Evolutionary conservation across 2,329 filamentous ascomycete genomes (phyloP), one percentile per base, ranked within the genome.

Genomic region (Alternaria novae-zelandiae): DNA sequence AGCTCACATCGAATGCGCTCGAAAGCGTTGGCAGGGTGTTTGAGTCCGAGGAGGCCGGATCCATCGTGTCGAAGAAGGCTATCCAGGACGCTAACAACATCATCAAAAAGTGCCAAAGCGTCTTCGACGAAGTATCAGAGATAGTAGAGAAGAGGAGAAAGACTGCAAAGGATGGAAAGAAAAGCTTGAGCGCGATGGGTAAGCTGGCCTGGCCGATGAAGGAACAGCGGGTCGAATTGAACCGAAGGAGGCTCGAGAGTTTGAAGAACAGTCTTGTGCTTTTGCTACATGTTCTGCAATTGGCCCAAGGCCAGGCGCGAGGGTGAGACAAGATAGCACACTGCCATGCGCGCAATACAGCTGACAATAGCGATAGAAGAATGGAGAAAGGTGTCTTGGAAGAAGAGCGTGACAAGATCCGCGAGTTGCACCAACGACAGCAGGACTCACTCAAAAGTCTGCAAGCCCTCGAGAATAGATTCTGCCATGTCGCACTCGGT

Each of bases 191-290:
- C 17, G 36, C 65, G 10, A 50, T 66, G 43, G 73, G 66, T 2
- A 74, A 67, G 64, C 44, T 73, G 10, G 32, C 67, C 4, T 76
- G 74, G 71, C 70, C 72, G 20, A 54, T 74, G 60, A 73, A 72
- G 50, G 68, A 73, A 41, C 66, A 72, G 57, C 69, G 68, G 50
- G 54, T 74, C 12, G 72, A 76, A 50, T 54, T 77, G 6, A 57
- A 73, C 25, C 61, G 65, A 15, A 61, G 65, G 26, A 66, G 72
- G 21, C 58, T 78, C 13, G 74, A 76, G 32, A 74, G 68, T 51
- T 44, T 76, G 41, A 75, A 77, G 53, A 72, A 69, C 25, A 75
- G 70, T 32, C 65, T 77, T 13, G 56, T 70, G 23, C 50, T 78
- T 17, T 46, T 78, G 12, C 58, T 78, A 17, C 62, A 75, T 51